phyloP scores from a whole-genome alignment of 345 rosid species.

The Durio zibethinus region DNA sequence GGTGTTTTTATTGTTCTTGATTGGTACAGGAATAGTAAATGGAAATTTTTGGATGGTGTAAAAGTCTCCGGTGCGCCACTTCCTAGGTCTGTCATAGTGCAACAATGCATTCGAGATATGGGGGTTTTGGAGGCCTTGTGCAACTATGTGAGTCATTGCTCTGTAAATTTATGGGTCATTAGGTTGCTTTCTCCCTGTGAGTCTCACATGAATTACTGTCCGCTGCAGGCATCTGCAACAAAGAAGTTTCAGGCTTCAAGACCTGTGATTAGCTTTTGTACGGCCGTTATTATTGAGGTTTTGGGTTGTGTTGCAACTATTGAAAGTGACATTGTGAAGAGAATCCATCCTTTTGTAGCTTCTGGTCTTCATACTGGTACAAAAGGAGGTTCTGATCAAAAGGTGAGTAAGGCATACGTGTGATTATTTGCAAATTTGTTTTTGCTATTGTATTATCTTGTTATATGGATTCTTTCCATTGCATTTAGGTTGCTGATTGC shows the following conservation, averaged over 20 bases:
- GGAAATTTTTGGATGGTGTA: constrained; percentile 87
- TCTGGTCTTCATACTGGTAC: constrained; percentile 64
- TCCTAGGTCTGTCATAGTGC: constrained; percentile 79
- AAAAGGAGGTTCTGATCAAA: constrained; percentile 64
- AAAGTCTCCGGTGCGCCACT: constrained; percentile 86
- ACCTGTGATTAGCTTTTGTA: constrained; percentile 63
- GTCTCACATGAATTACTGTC: constrained; percentile 17
- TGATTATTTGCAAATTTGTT: not conserved
- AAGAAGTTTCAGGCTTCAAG: constrained; percentile 69
- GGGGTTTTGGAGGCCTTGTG: constrained; percentile 79
- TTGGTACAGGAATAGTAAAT: constrained; percentile 65
- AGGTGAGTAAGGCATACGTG: constrained; percentile 41
- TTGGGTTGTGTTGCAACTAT: constrained; percentile 59
- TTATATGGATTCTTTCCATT: not conserved
- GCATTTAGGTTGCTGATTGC: constrained; percentile 8
- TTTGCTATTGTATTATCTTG: not conserved
- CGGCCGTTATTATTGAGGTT: constrained; percentile 75
- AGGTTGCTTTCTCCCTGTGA: constrained; percentile 3
- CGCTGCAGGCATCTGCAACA: constrained; percentile 57
- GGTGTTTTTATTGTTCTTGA: constrained; percentile 14
- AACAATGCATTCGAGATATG: constrained; percentile 80
- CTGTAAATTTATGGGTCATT: not conserved
- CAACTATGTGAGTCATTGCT: constrained; percentile 64
- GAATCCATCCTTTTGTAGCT: constrained; percentile 70
- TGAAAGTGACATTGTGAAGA: constrained; percentile 64